phyloP scores from a whole-genome alignment of 805 yeast genomes.

The Zygoascus tannicola region DNA sequence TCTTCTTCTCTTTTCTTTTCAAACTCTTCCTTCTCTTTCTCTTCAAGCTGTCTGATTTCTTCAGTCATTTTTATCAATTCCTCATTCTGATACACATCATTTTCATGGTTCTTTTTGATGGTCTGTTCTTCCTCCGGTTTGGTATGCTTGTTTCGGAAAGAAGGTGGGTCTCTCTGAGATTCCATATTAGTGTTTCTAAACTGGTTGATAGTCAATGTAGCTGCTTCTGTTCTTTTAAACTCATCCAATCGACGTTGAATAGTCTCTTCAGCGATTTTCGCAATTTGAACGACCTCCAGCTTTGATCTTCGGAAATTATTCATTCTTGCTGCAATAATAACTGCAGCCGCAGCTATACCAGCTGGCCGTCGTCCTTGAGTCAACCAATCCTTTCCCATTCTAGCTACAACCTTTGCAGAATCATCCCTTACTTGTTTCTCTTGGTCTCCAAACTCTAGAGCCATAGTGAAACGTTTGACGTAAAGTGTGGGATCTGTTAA shows the following conservation, averaged over 20 bases:
- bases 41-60: constrained; percentile 5
- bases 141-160: constrained; percentile 33
- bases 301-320: constrained; percentile 88
- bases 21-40: constrained; percentile 1
- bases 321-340: constrained; percentile 91
- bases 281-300: constrained; percentile 87
- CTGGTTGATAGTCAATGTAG: constrained; percentile 57
- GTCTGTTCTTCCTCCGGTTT: constrained; percentile 14
- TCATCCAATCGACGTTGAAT: constrained; percentile 84
- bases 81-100: constrained; percentile 3
- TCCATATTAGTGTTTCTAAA: constrained; percentile 46
- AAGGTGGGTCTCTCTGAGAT: constrained; percentile 68
- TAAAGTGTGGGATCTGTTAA: constrained; percentile 90
- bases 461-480: constrained; percentile 88
- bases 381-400: constrained; percentile 95
- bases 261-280: constrained; percentile 92
- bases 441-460: constrained; percentile 64
- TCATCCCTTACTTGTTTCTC: constrained; percentile 67
- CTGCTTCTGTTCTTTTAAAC: constrained; percentile 70
- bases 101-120: constrained; percentile 13
- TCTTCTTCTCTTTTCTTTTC: neutral
- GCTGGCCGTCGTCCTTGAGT: constrained; percentile 97
- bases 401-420: constrained; percentile 74
- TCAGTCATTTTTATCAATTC: constrained; percentile 7
- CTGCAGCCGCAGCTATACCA: constrained; percentile 96